These are phyloP conservation scores for Lichtheimia hyalospora DNA, from an alignment of 371 early-diverging fungal genomes.

Conservation along the genomic window DNA sequence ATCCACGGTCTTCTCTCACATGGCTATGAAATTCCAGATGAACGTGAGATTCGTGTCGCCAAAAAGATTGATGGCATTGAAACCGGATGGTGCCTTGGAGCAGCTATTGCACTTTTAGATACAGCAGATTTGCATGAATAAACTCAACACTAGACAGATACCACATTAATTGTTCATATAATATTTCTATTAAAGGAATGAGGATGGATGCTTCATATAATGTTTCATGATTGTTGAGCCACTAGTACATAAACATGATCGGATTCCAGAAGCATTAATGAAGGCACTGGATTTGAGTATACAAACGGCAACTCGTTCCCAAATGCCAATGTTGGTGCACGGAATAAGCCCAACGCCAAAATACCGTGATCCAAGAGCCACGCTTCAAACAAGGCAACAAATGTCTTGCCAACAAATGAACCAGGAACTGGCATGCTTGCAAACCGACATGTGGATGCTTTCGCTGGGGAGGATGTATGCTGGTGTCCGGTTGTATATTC, in stretches of 20 bases:
- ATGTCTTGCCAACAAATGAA: constrained; percentile 36
- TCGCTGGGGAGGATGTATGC: not conserved
- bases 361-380: constrained; percentile 41
- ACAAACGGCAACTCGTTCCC: constrained; percentile 53
- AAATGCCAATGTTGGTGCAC: constrained; percentile 39
- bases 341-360: constrained; percentile 42
- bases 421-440: constrained; percentile 36
- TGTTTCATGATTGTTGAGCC: no score
- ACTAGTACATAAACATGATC: constrained; percentile 25
- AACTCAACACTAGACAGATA: no score
- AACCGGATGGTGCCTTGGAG: constrained; percentile 97
- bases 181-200: no score
- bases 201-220: not conserved
- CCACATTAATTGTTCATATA: no score
- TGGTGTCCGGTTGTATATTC: constrained; percentile 9
- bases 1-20: constrained; percentile 79
- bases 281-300: constrained; percentile 53
- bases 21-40: constrained; percentile 83
- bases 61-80: constrained; percentile 93
- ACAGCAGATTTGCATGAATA: constrained; percentile 11
- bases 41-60: constrained; percentile 75
- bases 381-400: constrained; percentile 35
- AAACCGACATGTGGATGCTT: constrained; percentile 15
- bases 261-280: constrained; percentile 24
- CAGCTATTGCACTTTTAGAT: constrained; percentile 80